Evolutionary conservation across 73 alveolate species (phyloP), one percentile per base, ranked within the genome.

Genomic region (Halteria grandinella): DNA sequence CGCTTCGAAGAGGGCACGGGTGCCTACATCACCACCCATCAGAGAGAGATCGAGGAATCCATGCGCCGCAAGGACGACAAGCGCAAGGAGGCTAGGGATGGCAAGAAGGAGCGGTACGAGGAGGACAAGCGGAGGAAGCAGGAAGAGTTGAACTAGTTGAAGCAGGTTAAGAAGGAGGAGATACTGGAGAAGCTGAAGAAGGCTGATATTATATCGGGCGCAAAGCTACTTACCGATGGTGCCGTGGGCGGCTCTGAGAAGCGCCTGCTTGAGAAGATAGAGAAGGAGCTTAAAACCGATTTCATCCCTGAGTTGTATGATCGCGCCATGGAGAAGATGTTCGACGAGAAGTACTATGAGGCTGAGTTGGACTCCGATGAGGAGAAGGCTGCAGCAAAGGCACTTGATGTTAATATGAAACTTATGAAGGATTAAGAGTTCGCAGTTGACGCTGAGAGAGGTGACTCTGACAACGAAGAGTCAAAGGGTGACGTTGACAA

Each of bases 271-370:
- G 82, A 82, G 40, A 53, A 66, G 45, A 72, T 75, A 12, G 91
- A 82, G 49, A 82, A 77, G 45, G 85, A 76, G 40, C 85, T 83
- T 2, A 83, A 87, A 34, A 85, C 90, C 18, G 93, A 90, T 45
- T 96, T 95, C 69, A 92, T 95, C 66, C 97, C 97, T 69, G 97
- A 90, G 24, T 89, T 80, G 37, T 84, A 89, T 51, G 98, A 95
- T 59, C 72, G 73, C 79, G 75, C 86, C 49, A 91, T 93, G 97
- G 83, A 86, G 78, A 79, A 85, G 28, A 88, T 86, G 43, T 94
- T 91, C 60, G 86, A 91, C 36, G 95, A 95, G 58, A 93, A 93
- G 59, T 88, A 95, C 78, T 94, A 95, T 27, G 95, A 92, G 79
- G 51, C 77, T 66, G 96, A 94, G 51, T n/a, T n/a, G n/a, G n/a